Evolutionary conservation across 129 eudicot species (phyloP).

Genomic region (Logfia minima): DNA sequence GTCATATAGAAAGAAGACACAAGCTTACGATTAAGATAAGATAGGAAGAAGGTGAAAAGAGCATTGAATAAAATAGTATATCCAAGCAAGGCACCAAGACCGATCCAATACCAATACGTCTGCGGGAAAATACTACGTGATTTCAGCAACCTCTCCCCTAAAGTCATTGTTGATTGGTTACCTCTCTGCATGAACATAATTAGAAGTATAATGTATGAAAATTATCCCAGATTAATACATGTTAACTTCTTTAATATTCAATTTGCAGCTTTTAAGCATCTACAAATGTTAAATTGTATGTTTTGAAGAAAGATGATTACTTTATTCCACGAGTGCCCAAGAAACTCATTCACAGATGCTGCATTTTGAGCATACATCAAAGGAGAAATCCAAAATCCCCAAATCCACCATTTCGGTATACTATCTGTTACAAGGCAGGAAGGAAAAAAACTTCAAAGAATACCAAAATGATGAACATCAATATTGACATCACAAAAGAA

Average conservation of each 20-base stretch:
- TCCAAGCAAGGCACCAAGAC: conserved; percentile 84
- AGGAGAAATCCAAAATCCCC: conserved; percentile 99
- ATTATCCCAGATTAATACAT: neutral
- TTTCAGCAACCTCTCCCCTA: conserved; percentile 74
- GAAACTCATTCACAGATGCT: conserved; percentile 94
- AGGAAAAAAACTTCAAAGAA: conserved; percentile 10
- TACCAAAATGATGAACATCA: neutral
- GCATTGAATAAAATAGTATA: conserved; percentile 71
- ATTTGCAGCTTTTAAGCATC: neutral
- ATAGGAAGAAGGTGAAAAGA: conserved; percentile 75
- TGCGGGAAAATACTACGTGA: conserved; percentile 79
- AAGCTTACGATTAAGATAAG: conserved; percentile 84
- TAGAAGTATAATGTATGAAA: conserved; percentile 16
- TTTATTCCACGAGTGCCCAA: conserved; percentile 93
- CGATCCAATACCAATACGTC: conserved; percentile 96
- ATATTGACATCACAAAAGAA: neutral
- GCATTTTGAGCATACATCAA: conserved; percentile 94
- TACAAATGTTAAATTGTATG: neutral
- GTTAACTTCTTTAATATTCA: conserved; percentile 15
- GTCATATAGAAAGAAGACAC: conserved; percentile 12
- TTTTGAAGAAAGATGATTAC: conserved; percentile 37
- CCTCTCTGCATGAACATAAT: conserved; percentile 52
- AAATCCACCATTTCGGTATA: conserved; percentile 93
- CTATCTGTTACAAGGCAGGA: conserved; percentile 59
- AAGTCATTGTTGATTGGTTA: conserved; percentile 45